Base-by-base conservation (phyloP, 2,329 filamentous ascomycete genomes). In the Cercospora sp. region DNA sequence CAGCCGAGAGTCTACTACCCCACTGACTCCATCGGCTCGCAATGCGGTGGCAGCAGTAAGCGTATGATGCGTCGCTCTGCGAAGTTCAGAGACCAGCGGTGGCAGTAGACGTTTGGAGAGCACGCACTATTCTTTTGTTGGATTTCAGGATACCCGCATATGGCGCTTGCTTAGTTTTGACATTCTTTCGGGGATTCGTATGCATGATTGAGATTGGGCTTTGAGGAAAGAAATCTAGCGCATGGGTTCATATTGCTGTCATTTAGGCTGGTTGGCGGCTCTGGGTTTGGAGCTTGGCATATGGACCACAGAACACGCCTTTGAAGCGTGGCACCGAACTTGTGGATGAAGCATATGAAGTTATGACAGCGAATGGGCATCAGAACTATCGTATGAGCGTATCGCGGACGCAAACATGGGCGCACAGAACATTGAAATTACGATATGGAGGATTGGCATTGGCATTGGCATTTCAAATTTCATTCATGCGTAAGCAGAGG, bases 1-100 rank as follows among this genome's bases (percentile, higher is more conserved):
- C 51, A 78, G 62, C 78, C 80, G 3, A 74, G 74, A 51, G 73
- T 81, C 21, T 81, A 77, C 65, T 80, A 79, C 60, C 75, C 80
- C 3, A 75, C 74, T 9, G 68, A 69, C 16, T 34, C 30, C 13
- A 53, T 61, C 9, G 64, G 64, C 3, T 61, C 43, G 5, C 43
- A 34, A 3, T 66, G 55, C 43, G 32, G 63, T 5, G 37, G 55
- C 3, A 61, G 57, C 3, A 65, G 63, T 7, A 59, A 59, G 24
- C 63, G 55, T 2, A 59, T 34, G n/a, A 26, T 40, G 16, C 34
- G 53, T n/a, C 55, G 63, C n/a, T 60, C 63, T 57, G 53, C 37
- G 3, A 65, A 65, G 5, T 65, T 57, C 53, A 40, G 63, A 1
- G 7, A 21, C 12, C 13, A n/a, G 12, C 28, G 7, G 5, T 61